Evolutionary conservation across 352 stramenopile genomes (phyloP).

Genomic region (Thraustotheca clavata): DNA sequence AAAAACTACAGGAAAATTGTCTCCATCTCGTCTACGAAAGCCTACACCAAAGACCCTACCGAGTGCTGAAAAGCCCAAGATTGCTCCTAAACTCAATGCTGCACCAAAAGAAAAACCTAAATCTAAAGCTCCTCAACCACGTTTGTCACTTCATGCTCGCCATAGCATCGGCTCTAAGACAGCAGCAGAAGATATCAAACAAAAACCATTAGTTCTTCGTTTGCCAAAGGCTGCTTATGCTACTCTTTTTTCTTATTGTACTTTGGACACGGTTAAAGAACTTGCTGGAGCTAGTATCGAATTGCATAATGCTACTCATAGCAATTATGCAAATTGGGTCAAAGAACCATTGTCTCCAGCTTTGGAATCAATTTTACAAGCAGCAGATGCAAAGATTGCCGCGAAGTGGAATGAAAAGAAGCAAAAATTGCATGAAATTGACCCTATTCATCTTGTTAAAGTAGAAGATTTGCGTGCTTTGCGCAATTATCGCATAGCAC

Average conservation of each 20-base stretch:
- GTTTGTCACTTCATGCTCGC: neutral
- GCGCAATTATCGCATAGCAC: slow-evolving; percentile 16
- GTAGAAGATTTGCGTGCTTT: slow-evolving; percentile 14
- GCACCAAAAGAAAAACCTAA: neutral
- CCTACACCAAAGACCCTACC: neutral
- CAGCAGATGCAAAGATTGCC: neutral
- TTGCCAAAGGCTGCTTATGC: slow-evolving; percentile 3
- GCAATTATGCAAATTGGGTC: slow-evolving; percentile 4
- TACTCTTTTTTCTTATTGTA: slow-evolving; percentile 7
- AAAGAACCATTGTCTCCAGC: neutral
- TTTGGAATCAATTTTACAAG: neutral
- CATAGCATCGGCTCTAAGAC: neutral
- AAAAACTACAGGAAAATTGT: neutral
- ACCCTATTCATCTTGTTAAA: neutral
- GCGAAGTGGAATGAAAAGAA: neutral
- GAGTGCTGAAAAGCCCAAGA: neutral
- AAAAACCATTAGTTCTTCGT: neutral
- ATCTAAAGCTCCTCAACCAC: neutral
- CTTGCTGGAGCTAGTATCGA: slow-evolving; percentile 5
- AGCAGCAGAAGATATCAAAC: neutral
- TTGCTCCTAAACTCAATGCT: too few species aligned
- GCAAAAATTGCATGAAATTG: neutral
- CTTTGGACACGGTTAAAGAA: slow-evolving; percentile 11
- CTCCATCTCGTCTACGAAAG: neutral
- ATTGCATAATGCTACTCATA: slow-evolving; percentile 8